phyloP scores from a whole-genome alignment of 2,329 filamentous ascomycete genomes.

The Chrysosporium queenslandicum region DNA sequence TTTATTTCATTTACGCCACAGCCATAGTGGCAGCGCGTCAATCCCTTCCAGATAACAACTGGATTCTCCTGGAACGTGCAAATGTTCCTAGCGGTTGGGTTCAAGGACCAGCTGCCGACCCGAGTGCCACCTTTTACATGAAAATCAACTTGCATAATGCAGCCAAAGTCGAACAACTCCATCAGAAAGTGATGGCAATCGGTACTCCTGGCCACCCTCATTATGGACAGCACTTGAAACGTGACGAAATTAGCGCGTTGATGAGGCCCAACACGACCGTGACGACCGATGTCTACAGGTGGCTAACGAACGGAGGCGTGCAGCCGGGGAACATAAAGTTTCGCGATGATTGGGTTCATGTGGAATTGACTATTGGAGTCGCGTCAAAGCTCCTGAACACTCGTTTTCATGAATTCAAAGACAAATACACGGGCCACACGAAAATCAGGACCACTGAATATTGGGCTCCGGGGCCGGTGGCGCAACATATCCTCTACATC shows the following conservation, averaged over 20 bases:
- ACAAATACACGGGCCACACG: not conserved
- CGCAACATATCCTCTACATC: conserved; percentile 49
- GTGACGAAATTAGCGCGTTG: conserved; percentile 46
- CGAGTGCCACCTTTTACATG: conserved; percentile 38
- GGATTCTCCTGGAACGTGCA: conserved; percentile 15
- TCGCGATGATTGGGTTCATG: conserved; percentile 52
- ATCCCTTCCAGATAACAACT: not conserved
- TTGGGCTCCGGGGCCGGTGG: conserved; percentile 49
- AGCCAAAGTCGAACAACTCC: conserved; percentile 43
- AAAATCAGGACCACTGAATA: conserved; percentile 51
- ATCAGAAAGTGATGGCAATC: conserved; percentile 50
- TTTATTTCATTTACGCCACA: not conserved
- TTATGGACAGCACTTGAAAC: conserved; percentile 54
- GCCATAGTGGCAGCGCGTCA: conserved; percentile 21
- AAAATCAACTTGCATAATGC: conserved; percentile 40
- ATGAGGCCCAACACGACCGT: conserved; percentile 44
- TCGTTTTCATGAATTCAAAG: conserved; percentile 10
- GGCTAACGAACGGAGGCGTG: conserved; percentile 47
- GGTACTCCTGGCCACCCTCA: conserved; percentile 49
- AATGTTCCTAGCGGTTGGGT: conserved; percentile 28
- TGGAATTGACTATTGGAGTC: conserved; percentile 24
- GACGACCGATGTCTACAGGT: conserved; percentile 42
- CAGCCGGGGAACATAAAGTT: conserved; percentile 38
- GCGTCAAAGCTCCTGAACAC: conserved; percentile 11
- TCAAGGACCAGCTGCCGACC: conserved; percentile 21